Evolutionary conservation across 2,329 filamentous ascomycete genomes (phyloP).

Genomic region (Neonectria punicea): DNA sequence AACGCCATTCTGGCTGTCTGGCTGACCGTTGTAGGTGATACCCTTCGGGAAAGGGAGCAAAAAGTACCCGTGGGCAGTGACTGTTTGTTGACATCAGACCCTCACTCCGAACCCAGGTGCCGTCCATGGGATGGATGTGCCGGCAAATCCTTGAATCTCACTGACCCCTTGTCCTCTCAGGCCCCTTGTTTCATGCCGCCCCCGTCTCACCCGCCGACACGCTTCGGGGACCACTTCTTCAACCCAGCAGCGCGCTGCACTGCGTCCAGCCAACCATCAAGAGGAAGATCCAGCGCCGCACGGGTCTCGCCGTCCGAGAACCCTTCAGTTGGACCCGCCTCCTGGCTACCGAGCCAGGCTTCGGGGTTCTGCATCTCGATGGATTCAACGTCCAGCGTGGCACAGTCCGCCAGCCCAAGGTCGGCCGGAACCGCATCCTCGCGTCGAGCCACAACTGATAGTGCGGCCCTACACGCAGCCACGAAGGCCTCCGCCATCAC

Average conservation of each 20-base stretch:
- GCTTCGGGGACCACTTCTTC: constrained; percentile 26
- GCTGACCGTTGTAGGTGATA: neutral
- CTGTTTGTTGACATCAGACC: constrained; percentile 7
- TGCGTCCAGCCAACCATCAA: constrained; percentile 30
- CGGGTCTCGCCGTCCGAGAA: constrained; percentile 25
- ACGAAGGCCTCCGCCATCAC: constrained; percentile 28
- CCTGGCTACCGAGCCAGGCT: constrained; percentile 22
- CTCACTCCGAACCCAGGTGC: neutral
- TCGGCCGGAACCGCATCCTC: constrained; percentile 25
- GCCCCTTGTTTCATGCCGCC: constrained; percentile 25
- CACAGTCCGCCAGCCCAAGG: constrained; percentile 33
- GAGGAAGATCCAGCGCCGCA: constrained; percentile 29
- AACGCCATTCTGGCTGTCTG: neutral
- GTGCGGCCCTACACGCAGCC: constrained; percentile 27
- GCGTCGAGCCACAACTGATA: constrained; percentile 32
- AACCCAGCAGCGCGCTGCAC: constrained; percentile 28
- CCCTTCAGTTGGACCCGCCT: constrained; percentile 19
- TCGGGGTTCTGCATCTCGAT: constrained; percentile 29
- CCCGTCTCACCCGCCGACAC: constrained; percentile 30
- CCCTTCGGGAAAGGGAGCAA: neutral
- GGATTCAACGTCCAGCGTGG: constrained; percentile 32
- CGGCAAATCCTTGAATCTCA: constrained; percentile 2
- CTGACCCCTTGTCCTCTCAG: neutral
- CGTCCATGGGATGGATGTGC: constrained; percentile 9
- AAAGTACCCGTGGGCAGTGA: neutral